A percentile compares a stretch with the other conserved stretches of the same genome.
phyloP scores from a whole-genome alignment of 1,284 basidiomycete genomes.

The Mixia osmundae region DNA sequence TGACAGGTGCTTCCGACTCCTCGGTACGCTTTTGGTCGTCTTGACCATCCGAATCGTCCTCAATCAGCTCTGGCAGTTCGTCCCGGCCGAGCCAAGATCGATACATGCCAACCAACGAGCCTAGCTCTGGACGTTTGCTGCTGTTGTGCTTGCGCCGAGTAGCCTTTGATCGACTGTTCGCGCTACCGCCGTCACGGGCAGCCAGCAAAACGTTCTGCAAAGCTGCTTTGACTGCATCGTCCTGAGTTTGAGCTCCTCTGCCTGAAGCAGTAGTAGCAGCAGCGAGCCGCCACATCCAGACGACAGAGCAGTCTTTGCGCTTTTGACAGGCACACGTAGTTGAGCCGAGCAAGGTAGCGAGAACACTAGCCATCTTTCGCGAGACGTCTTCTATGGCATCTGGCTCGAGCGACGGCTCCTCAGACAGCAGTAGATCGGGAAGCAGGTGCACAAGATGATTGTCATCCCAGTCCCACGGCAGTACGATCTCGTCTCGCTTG shows the following conservation, averaged over 20 bases:
- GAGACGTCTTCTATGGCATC: constrained; percentile 6
- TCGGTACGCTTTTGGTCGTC: not conserved
- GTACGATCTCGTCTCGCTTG: constrained; percentile 60
- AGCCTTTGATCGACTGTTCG: not conserved
- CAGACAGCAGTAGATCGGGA: constrained; percentile 35
- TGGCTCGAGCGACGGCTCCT: constrained; percentile 9
- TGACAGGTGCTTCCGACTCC: not conserved
- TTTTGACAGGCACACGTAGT: constrained; percentile 16
- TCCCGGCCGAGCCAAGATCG: not conserved
- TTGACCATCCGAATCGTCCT: not conserved
- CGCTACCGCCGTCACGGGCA: too few species aligned
- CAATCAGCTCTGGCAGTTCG: not conserved
- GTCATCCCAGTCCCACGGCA: constrained; percentile 96
- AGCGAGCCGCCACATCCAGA: constrained; percentile 12
- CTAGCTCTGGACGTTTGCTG: constrained; percentile 1
- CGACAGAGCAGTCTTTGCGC: constrained; percentile 15
- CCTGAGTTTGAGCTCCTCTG: not conserved
- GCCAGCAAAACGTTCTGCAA: too few species aligned
- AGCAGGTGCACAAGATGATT: constrained; percentile 63
- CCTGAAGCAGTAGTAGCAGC: not conserved
- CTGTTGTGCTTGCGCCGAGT: not conserved
- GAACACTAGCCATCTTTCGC: constrained; percentile 7
- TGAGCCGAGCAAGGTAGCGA: constrained; percentile 11
- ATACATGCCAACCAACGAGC: not conserved
- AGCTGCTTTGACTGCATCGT: not conserved